Percentiles rank a stretch among this genome's conserved stretches.
Conservation (phyloP, 192 early-diverging fungal species). For the Backusella sp. region DNA sequence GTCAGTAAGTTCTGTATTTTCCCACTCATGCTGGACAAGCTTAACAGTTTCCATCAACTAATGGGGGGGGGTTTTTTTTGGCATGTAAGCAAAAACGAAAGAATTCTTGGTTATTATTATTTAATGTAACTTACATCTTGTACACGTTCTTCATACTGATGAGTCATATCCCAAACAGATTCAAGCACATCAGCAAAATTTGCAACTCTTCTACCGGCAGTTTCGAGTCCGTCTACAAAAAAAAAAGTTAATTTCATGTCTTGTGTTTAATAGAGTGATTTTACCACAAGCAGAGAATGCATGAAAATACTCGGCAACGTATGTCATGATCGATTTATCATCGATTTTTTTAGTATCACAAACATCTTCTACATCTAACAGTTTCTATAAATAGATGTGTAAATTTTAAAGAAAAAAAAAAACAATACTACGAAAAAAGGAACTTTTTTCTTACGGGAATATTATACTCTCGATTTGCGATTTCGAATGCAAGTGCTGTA, state of each 20-base stretch:
- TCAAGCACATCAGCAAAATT: slow-evolving; percentile 89
- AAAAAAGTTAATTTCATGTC: neutral
- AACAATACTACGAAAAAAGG: neutral
- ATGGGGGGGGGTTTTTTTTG: too few relatives aligned
- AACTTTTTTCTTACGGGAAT: slow-evolving; percentile 62
- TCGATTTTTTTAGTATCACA: slow-evolving; percentile 93
- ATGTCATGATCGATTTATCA: slow-evolving; percentile 97
- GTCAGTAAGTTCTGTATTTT: slow-evolving; percentile 55
- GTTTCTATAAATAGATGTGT: slow-evolving; percentile 44
- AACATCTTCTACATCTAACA: slow-evolving; percentile 95
- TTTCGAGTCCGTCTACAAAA: slow-evolving; percentile 70
- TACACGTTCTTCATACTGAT: slow-evolving; percentile 90
- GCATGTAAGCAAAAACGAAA: too few relatives aligned
- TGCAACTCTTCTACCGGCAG: slow-evolving; percentile 89
- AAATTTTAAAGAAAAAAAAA: neutral
- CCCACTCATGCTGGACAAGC: slow-evolving; percentile 68
- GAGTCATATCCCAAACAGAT: slow-evolving; percentile 89
- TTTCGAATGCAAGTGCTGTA: slow-evolving; percentile 90
- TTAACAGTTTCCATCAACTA: slow-evolving; percentile 70
- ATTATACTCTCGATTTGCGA: slow-evolving; percentile 85
- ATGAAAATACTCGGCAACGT: slow-evolving; percentile 98
- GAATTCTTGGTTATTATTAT: neutral
- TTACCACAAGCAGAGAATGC: slow-evolving; percentile 87
- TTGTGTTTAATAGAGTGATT: neutral
- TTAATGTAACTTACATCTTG: slow-evolving; percentile 36